phyloP scores from a whole-genome alignment of 1,284 basidiomycete species.

The Sanguinoderma infundibulare region DNA sequence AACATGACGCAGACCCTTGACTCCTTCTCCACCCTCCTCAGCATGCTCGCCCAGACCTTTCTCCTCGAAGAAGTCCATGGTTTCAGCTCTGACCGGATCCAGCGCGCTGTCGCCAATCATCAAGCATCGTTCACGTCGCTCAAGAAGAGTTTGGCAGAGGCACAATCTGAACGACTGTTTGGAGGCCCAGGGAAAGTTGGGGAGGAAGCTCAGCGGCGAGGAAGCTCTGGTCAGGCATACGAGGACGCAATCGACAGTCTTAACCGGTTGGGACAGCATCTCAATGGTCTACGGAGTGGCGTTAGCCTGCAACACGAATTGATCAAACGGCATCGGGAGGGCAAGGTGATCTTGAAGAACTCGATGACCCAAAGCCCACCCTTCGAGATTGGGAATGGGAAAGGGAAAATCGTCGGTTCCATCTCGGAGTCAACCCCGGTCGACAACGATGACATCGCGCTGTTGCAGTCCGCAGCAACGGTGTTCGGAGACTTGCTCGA shows the following conservation, averaged over 20 bases:
- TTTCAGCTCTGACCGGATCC: slow-evolving; percentile 64
- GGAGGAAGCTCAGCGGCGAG: slow-evolving; percentile 32
- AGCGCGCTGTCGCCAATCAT: slow-evolving; percentile 79
- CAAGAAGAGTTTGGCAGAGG: slow-evolving; percentile 83
- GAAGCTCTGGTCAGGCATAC: slow-evolving; percentile 63
- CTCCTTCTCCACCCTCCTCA: slow-evolving; percentile 85
- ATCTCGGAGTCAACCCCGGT: slow-evolving; percentile 26
- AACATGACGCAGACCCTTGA: slow-evolving; percentile 87
- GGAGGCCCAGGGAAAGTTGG: slow-evolving; percentile 44
- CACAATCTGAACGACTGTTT: slow-evolving; percentile 79
- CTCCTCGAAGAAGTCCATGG: slow-evolving; percentile 75
- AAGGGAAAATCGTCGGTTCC: slow-evolving; percentile 34
- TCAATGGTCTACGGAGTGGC: slow-evolving; percentile 85
- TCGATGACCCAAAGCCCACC: slow-evolving; percentile 21
- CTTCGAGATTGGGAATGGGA: slow-evolving; percentile 25
- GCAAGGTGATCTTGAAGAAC: slow-evolving; percentile 47
- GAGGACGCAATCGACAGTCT: slow-evolving; percentile 85
- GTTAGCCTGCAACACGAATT: slow-evolving; percentile 85
- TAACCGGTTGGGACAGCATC: slow-evolving; percentile 88
- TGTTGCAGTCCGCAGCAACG: slow-evolving; percentile 68
- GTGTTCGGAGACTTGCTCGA: slow-evolving; percentile 87
- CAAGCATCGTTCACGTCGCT: slow-evolving; percentile 88
- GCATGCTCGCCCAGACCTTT: slow-evolving; percentile 83
- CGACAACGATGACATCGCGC: slow-evolving; percentile 58
- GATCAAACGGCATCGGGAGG: slow-evolving; percentile 66